Evolutionary conservation across 805 yeast species (phyloP).

Genomic region (Barnettozyma botsteinii): DNA sequence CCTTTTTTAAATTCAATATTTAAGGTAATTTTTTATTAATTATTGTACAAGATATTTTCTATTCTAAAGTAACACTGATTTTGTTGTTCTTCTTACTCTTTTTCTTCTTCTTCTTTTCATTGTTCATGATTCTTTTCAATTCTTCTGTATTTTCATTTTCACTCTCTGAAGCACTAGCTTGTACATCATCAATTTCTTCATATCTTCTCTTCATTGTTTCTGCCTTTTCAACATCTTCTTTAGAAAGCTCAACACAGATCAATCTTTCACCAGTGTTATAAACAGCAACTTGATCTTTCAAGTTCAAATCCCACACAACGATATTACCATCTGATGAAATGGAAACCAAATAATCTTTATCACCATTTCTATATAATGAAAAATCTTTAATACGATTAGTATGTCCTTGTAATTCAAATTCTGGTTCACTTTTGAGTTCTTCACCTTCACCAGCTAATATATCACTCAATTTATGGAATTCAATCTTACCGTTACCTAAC

Average conservation of each 20-base stretch:
- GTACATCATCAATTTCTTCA: constrained; percentile 30
- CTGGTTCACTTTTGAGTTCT: constrained; percentile 34
- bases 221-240: constrained; percentile 71
- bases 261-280: constrained; percentile 88
- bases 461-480: constrained; percentile 43
- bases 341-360: constrained; percentile 56
- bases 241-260: constrained; percentile 73
- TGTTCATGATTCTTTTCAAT: constrained; percentile 47
- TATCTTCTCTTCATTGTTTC: constrained; percentile 60
- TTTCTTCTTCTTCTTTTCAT: constrained; percentile 29
- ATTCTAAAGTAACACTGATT: constrained; percentile 54
- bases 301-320: constrained; percentile 77
- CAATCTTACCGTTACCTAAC: constrained; percentile 63
- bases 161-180: constrained; percentile 53
- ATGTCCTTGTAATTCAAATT: constrained; percentile 68
- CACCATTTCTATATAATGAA: constrained; percentile 35
- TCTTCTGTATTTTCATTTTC: constrained; percentile 75
- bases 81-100: constrained; percentile 39
- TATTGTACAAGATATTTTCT: constrained; percentile 11
- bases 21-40: background rate
- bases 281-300: constrained; percentile 78
- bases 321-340: constrained; percentile 92
- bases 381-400: constrained; percentile 81
- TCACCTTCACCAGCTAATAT: constrained; percentile 28
- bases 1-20: too few species aligned